Base-by-base conservation (phyloP, 305 asterid genomes). In the Fraxinus floribunda region DNA sequence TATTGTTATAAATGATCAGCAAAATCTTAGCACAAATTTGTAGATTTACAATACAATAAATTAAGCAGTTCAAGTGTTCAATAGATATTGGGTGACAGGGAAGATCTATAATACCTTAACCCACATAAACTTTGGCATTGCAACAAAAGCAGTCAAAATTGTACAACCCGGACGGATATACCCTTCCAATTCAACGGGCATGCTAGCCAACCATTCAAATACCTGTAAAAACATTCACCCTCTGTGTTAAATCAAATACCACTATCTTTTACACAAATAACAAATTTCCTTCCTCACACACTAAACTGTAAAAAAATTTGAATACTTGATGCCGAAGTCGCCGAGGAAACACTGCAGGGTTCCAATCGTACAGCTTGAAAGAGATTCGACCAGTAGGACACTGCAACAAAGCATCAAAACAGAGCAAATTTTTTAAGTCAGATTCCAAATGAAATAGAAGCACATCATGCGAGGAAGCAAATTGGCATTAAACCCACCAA, bases 101-200 rank as follows among this genome's bases (percentile, higher is more conserved):
- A 22, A 72, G 34, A 84, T 13, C 13, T 8, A 70, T 16, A 80
- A 73, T 89, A 93, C 98, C 98, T 95, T 91, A 78, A 84, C 71
- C 98, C 98, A 95, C 89, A 75, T 87, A 82, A 87, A 87, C 84
- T 81, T 88, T 22, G 98, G 98, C 98, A 93, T 90, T 71, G 97
- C 91, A 86, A 95, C 85, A 79, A 93, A 93, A 81, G 91, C 89
- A 20, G 98, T 93, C 92, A 95, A 90, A 81, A 95, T 95, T 86
- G 94, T 93, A 86, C 98, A 95, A 16, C 98, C 98, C 30, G 98
- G 98, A 75, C 98, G 97, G 72, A 95, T 91, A 85, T 95, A 95
- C 78, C 98, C 98, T 88, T 95, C 98, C 91, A 95, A 88, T 82
- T 95, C 98, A 36, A 95, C 91, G 18, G 98, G 98, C 98, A 95